A percentile compares a stretch with the other conserved stretches of the same genome.
Evolutionary conservation across 495 filamentous ascomycete species (phyloP).

Genomic region (Penicillium crystallinum): DNA sequence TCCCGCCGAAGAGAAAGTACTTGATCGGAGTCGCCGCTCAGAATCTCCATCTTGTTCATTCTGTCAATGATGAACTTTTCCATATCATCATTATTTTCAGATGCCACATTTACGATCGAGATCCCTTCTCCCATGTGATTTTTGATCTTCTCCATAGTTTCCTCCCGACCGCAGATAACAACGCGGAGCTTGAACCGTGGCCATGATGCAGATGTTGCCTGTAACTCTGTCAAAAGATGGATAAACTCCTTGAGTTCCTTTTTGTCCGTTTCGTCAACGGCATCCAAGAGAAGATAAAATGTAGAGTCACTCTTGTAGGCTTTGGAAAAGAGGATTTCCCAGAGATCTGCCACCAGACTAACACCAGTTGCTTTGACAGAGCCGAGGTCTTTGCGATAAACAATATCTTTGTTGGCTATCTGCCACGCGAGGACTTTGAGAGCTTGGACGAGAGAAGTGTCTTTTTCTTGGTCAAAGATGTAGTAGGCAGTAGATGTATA

Average conservation of each 20-base stretch:
- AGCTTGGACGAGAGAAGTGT: constrained; percentile 10
- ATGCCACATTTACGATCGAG: constrained; percentile 8
- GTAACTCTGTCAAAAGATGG: constrained; percentile 1
- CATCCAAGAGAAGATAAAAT: constrained; percentile 15
- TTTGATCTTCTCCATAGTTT: constrained; percentile 7
- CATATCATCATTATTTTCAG: constrained; percentile 11
- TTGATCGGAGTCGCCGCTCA: constrained; percentile 8
- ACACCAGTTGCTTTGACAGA: constrained; percentile 2
- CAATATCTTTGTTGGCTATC: constrained; percentile 10
- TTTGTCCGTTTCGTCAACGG: constrained; percentile 6
- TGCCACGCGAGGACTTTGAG: constrained; percentile 16
- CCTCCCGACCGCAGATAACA: constrained; percentile 4
- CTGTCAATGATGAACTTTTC: constrained; percentile 11
- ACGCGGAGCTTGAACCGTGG: constrained; percentile 12
- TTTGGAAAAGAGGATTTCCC: constrained; percentile 13
- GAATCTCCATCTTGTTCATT: constrained; percentile 17
- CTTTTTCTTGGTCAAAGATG: constrained; percentile 6
- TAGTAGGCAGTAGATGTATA: constrained; percentile 12
- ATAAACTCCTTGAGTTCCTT: constrained; percentile 10
- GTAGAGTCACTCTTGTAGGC: constrained; percentile 17
- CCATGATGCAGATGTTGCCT: constrained; percentile 1
- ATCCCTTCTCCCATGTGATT: constrained; percentile 3
- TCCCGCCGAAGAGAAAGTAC: constrained; percentile 7
- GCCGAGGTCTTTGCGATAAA: constrained; percentile 15
- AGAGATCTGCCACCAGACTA: constrained; percentile 5